Conservation (phyloP, 2,329 filamentous ascomycete genomes). For the Paracoccidioides brasiliensis region DNA sequence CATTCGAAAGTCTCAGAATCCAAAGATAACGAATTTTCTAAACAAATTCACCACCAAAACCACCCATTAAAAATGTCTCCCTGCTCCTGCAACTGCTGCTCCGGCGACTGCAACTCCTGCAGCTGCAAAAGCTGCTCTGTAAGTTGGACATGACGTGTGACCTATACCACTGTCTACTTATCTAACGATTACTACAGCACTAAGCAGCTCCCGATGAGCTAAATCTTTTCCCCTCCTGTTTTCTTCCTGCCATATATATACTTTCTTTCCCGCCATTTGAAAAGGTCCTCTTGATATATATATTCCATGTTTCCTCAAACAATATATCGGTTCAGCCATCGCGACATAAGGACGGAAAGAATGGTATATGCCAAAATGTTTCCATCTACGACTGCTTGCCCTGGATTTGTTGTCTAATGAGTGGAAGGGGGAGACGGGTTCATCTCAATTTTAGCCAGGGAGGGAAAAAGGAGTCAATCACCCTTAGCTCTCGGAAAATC, state of each 20-base stretch:
- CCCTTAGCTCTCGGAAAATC: neutral
- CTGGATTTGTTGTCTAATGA: neutral
- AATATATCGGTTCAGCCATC: neutral
- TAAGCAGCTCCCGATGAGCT: conserved; percentile 7
- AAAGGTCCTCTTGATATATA: neutral
- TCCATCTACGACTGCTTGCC: neutral
- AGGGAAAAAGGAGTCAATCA: neutral
- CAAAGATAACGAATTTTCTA: conserved; percentile 4
- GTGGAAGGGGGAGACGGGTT: neutral
- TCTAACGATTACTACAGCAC: conserved; percentile 6
- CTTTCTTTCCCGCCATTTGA: neutral
- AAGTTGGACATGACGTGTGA: conserved; percentile 10
- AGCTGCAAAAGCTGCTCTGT: conserved; percentile 27
- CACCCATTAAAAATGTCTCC: conserved; percentile 25
- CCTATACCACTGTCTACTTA: neutral
- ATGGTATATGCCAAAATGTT: neutral
- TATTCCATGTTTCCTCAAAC: neutral
- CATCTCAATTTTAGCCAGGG: neutral
- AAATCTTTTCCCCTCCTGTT: neutral
- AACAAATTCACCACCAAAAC: conserved; percentile 9
- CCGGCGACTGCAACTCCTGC: conserved; percentile 28
- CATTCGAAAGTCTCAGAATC: neutral
- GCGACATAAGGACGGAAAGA: neutral
- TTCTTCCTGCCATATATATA: neutral
- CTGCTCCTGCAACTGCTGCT: conserved; percentile 31